Evolutionary conservation across 179 eudicot species (phyloP), one percentile per base, ranked within the genome.

Genomic region (Beta corolliflora): DNA sequence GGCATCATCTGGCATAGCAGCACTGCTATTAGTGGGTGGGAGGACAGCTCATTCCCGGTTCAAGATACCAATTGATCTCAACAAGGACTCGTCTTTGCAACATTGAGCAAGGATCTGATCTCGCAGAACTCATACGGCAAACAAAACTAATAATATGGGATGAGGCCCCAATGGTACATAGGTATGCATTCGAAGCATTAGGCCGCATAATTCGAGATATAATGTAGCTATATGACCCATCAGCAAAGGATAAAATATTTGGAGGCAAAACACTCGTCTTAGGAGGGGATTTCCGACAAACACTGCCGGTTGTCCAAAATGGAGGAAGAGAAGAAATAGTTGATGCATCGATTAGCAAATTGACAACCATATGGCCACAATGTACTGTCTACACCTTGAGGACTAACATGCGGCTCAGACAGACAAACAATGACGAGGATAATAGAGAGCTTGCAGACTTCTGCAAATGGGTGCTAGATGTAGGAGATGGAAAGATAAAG

Each of bases 61-160:
- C 5, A 5, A 45, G 2, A 79, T 79, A 3, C 29, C 29, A 25
- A 25, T 75, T 25, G 4, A 45, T 3, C 10, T 66, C 1, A 18
- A 66, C 29, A 75, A 81, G 6, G 9, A 54, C 0, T 53, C 59
- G 15, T 59, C n/a, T 36, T 0, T 86, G 85, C 59, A 18, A 5
- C 13, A 71, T 80, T 5, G 25, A 15, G 6, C 73, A 70, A 7
- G 71, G 71, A 5, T 69, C 77, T 3, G 23, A 61, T 4, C 18
- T 60, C 0, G 78, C 75, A 31, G 70, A 19, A 45, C 9, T 85
- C 19, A 65, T 77, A 23, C 18, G 21, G 0, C 7, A 15, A 18
- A 15, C 73, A 48, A 48, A 15, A 5, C 44, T 63, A 2, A 48
- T 76, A 21, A 44, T 85, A 82, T 67, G 50, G 81, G 84, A 84